Evolutionary conservation across 768 basidiomycete species (phyloP).

Genomic region (Xerocomellus amylosporus): DNA sequence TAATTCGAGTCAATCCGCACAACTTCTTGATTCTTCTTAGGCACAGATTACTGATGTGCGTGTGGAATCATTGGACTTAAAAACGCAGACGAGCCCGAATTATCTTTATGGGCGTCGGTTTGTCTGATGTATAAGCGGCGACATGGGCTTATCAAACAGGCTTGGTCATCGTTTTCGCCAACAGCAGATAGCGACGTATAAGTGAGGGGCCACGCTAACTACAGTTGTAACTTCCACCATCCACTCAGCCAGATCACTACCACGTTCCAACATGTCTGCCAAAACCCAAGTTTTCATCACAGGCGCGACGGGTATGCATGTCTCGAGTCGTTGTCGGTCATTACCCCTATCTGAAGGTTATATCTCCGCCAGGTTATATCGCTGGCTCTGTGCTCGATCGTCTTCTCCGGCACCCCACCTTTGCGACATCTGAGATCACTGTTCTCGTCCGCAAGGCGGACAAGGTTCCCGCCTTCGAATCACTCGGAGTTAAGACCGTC

Average conservation of each 20-base stretch:
- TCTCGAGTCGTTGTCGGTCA: neutral
- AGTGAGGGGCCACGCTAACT: neutral
- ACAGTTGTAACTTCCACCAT: neutral
- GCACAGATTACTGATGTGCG: neutral
- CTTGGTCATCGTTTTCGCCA: conserved; percentile 3
- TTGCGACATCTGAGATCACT: conserved; percentile 23
- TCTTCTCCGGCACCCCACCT: conserved; percentile 28
- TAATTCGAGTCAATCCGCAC: neutral
- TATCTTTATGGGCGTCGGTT: neutral
- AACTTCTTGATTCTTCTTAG: neutral
- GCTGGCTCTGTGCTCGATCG: conserved; percentile 33
- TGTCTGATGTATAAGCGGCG: neutral
- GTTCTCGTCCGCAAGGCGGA: conserved; percentile 33
- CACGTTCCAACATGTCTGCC: conserved; percentile 7
- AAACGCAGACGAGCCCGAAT: neutral
- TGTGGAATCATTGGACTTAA: neutral
- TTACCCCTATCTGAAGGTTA: neutral
- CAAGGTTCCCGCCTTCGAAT: conserved; percentile 18
- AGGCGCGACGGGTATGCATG: conserved; percentile 21
- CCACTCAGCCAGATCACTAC: neutral
- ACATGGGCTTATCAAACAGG: conserved; percentile 6
- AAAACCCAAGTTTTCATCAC: conserved; percentile 23
- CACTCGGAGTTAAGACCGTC: conserved; percentile 27
- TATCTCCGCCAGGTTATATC: conserved; percentile 29
- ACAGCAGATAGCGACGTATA: neutral